Percentiles rank a stretch among this genome's conserved stretches.
phyloP scores from a whole-genome alignment of 2,329 filamentous ascomycete species.

The Pseudogymnoascus sp. region DNA sequence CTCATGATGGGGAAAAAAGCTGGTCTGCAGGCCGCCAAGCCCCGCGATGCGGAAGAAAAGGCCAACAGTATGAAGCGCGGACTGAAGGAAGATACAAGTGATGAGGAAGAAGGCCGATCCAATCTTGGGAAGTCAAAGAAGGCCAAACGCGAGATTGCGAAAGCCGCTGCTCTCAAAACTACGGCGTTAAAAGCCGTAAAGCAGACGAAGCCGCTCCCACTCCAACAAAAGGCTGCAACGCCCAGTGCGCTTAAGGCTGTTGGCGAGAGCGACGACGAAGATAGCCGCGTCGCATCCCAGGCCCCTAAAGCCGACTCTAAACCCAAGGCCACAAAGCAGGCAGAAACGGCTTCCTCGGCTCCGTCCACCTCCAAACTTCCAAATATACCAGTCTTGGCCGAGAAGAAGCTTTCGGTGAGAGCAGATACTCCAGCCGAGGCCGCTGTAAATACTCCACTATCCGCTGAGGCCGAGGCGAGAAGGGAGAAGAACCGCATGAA shows the following conservation, averaged over 20 bases:
- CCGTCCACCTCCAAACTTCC: not conserved
- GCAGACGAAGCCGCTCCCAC: not conserved
- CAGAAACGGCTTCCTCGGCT: not conserved
- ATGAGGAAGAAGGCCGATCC: slow-evolving; percentile 30
- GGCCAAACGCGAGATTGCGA: slow-evolving; percentile 15
- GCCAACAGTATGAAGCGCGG: slow-evolving; percentile 25
- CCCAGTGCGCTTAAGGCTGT: not conserved
- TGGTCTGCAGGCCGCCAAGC: slow-evolving; percentile 26
- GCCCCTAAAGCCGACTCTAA: not conserved
- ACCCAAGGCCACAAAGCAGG: not conserved
- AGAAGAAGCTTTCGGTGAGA: not conserved
- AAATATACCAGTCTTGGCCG: not conserved
- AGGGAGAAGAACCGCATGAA: slow-evolving; percentile 9
- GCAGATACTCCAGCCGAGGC: not conserved
- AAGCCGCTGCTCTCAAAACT: not conserved
- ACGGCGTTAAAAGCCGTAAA: not conserved
- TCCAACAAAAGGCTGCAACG: not conserved
- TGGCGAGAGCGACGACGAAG: not conserved
- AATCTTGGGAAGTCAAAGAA: slow-evolving; percentile 30
- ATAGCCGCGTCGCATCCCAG: not conserved
- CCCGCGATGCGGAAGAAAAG: slow-evolving; percentile 28
- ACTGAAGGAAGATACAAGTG: slow-evolving; percentile 26
- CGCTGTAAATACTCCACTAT: not conserved
- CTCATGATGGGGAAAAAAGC: slow-evolving; percentile 26
- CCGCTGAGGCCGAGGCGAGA: not conserved